Evolutionary conservation across 1,284 basidiomycete genomes (phyloP).

Genomic region (Irpex sp.): DNA sequence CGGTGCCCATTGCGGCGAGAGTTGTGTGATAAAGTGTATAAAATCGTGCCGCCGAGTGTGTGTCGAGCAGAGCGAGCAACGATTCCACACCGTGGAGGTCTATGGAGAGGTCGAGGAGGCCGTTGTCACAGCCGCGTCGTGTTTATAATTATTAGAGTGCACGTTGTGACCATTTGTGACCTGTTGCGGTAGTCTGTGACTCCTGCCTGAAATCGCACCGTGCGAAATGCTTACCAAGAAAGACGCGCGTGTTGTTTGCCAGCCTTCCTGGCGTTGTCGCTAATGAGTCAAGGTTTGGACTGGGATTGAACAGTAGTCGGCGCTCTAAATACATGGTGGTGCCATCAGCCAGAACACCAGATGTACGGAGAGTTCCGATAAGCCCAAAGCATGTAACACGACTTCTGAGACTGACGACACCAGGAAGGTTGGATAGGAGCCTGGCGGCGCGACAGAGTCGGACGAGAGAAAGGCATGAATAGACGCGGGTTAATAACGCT

Average conservation of each 20-base stretch:
- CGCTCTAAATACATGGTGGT: background rate
- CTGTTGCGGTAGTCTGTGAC: background rate
- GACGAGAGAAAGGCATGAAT: no score
- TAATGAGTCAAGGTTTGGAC: background rate
- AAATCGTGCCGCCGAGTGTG: background rate
- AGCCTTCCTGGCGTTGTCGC: background rate
- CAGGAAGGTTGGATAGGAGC: background rate
- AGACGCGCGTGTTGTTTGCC: background rate
- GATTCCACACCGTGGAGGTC: background rate
- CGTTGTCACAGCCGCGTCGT: no score
- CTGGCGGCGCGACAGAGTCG: no score
- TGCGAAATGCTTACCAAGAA: background rate
- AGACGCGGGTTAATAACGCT: no score
- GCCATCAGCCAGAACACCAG: background rate
- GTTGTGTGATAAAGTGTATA: background rate
- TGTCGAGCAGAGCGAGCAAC: background rate
- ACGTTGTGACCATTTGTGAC: background rate
- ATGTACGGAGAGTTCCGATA: background rate
- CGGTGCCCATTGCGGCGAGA: background rate
- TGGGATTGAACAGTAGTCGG: background rate
- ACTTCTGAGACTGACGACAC: background rate
- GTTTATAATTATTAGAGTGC: background rate
- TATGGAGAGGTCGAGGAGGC: background rate
- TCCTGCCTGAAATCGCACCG: background rate
- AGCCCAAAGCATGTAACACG: background rate